Base-by-base conservation (phyloP, 768 basidiomycete genomes). In the Kwoniella botswanensis region DNA sequence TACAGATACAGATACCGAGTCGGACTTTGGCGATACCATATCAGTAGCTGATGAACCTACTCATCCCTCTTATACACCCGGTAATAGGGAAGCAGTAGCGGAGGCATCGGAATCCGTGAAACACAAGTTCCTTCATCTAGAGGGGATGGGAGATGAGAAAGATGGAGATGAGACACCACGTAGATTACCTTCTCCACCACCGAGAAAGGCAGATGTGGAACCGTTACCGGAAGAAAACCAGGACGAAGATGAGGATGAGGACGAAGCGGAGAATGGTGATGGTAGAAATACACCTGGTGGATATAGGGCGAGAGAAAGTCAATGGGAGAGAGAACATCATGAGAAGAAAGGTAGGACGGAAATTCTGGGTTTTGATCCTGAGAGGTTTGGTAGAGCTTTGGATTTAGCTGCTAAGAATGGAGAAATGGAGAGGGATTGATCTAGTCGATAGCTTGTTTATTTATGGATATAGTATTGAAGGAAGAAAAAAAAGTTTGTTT, bases 141-240 rank as follows among this genome's bases (percentile, higher is more conserved):
- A 26, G 10, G 22, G 22, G 17, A 4, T 18, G 2, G 59, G n/a
- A 13, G 21, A 17, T 11, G 29, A 29, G 15, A 58, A 62, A 44
- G 67, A 68, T 41, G 67, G 67, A 63, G 67, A 68, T 15, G 42
- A 7, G 26, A 68, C 67, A 50, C 67, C 67, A 7, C 60, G 67
- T 11, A 54, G 67, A 57, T 63, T 61, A 56, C 67, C 67, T 22
- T 63, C 60, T 29, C 67, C 67, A 1, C 67, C 67, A 24, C 67
- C 67, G 13, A 17, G 67, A 18, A 44, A 21, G 53, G 67, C 59
- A 22, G 60, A 68, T 44, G 24, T 67, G 21, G 56, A 42, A 21
- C 60, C 60, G 22, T 13, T 62, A 41, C 11, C 54, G 0, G 65
- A 61, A 53, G 53, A 55, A 11, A 55, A 41, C 17, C 35, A 35